These are phyloP conservation scores for Toxicodendron radicans DNA, from an alignment of 345 rosid genomes.

Conservation along the genomic window DNA sequence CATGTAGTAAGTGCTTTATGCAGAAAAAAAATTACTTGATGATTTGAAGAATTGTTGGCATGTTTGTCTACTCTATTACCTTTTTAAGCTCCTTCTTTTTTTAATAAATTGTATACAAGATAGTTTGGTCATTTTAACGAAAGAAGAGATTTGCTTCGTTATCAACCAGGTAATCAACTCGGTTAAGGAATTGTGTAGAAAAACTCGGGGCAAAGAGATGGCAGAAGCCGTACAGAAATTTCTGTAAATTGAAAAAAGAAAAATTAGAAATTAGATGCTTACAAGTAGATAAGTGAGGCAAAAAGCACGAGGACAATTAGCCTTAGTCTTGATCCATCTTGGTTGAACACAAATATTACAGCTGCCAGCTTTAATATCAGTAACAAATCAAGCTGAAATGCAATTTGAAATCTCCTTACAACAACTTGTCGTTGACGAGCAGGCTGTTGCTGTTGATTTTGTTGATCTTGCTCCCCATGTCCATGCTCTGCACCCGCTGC, in stretches of 20 bases:
- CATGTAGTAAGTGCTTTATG: neutral
- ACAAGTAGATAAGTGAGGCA: constrained; percentile 87
- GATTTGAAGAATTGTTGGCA: neutral
- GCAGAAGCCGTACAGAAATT: neutral
- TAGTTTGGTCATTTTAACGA: neutral
- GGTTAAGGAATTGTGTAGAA: neutral
- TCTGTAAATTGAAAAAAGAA: neutral
- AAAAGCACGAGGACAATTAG: constrained; percentile 78
- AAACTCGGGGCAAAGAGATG: neutral
- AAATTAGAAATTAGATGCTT: constrained; percentile 37
- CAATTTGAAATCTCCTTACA: constrained; percentile 88
- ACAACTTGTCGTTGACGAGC: constrained; percentile 72
- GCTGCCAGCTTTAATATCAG: constrained; percentile 93
- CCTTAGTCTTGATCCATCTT: constrained; percentile 97
- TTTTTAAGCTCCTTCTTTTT: neutral
- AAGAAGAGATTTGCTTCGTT: neutral
- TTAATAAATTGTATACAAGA: neutral
- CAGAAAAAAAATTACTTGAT: neutral
- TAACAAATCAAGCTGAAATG: constrained; percentile 85
- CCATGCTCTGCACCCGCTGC: constrained; percentile 44
- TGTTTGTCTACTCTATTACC: neutral
- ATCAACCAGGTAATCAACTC: neutral
- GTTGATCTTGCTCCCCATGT: constrained; percentile 55
- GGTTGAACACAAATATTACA: constrained; percentile 91
- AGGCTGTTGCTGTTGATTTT: constrained; percentile 65